phyloP scores from a whole-genome alignment of 1,139 yeast species.

The Yamadazyma oceani region DNA sequence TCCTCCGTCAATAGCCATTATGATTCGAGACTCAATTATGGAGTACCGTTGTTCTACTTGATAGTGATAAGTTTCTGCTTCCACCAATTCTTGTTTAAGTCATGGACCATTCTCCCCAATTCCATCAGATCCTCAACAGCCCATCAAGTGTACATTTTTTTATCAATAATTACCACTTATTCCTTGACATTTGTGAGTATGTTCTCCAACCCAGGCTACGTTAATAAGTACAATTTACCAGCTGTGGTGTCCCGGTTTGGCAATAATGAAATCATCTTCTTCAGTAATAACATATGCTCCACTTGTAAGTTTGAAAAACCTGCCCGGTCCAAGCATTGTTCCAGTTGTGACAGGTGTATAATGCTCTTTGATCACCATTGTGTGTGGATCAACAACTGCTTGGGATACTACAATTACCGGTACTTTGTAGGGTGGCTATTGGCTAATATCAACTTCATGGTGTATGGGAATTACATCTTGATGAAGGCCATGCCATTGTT shows the following conservation, averaged over 20 bases:
- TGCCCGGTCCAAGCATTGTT: conserved; percentile 89
- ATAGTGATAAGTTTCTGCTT: conserved; percentile 47
- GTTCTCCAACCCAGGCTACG: conserved; percentile 57
- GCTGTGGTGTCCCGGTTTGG: conserved; percentile 22
- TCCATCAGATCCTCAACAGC: conserved; percentile 8
- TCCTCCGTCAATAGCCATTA: conserved; percentile 4
- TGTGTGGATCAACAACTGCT: conserved; percentile 90
- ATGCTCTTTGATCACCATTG: conserved; percentile 87
- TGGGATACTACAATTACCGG: conserved; percentile 73
- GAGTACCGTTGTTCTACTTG: conserved; percentile 52
- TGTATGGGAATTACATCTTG: conserved; percentile 59
- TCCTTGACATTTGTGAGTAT: conserved; percentile 27
- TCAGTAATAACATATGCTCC: conserved; percentile 36
- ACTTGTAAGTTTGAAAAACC: conserved; percentile 76
- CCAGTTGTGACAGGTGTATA: conserved; percentile 67
- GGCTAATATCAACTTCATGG: conserved; percentile 54
- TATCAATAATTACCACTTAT: conserved; percentile 39
- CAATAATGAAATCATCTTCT: conserved; percentile 61
- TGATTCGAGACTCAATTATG: conserved; percentile 29
- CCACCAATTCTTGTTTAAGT: conserved; percentile 10
- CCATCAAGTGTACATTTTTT: conserved; percentile 22
- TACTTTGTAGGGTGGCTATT: conserved; percentile 67
- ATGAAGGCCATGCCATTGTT: conserved; percentile 23
- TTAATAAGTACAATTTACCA: conserved; percentile 21
- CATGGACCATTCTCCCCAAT: conserved; percentile 20